phyloP scores from a whole-genome alignment of 176 grass and related monocot genomes.

The Eragrostis nindensis region DNA sequence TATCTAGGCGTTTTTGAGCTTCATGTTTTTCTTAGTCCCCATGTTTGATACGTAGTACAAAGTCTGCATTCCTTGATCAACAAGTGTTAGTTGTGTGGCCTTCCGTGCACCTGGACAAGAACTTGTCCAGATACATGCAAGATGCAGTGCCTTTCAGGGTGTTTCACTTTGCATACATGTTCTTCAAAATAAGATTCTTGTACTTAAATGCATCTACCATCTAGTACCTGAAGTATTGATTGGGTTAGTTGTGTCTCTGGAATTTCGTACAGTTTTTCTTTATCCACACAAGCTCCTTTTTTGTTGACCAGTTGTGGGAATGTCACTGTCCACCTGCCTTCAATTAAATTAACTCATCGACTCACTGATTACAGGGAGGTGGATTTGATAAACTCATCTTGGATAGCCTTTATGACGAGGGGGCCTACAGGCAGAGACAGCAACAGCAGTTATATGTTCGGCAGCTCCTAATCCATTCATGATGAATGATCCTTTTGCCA shows the following conservation, averaged over 20 bases:
- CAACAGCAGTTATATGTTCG: slow-evolving; percentile 74
- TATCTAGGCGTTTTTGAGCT: too few species aligned
- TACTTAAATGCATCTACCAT: background rate
- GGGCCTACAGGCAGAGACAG: slow-evolving; percentile 68
- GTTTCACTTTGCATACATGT: background rate
- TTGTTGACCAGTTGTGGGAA: too few species aligned
- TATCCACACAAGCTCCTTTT: too few species aligned
- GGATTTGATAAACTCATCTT: slow-evolving; percentile 71
- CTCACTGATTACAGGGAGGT: slow-evolving; percentile 53
- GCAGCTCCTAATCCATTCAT: slow-evolving; percentile 82
- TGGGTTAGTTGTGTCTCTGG: background rate
- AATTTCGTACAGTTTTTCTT: too few species aligned
- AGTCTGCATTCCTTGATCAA: too few species aligned
- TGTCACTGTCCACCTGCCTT: background rate
- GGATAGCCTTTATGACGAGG: slow-evolving; percentile 71
- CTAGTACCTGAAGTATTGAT: background rate
- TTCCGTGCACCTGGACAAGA: too few species aligned
- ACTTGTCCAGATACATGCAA: too few species aligned
- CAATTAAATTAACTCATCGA: background rate
- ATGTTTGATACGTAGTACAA: too few species aligned
- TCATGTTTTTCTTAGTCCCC: too few species aligned
- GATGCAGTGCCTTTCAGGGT: too few species aligned
- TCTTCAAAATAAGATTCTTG: background rate
- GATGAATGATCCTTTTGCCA: slow-evolving; percentile 69
- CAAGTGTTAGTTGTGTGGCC: too few species aligned